Conservation (phyloP, 192 early-diverging fungal species). For the Coemansia sp. region DNA sequence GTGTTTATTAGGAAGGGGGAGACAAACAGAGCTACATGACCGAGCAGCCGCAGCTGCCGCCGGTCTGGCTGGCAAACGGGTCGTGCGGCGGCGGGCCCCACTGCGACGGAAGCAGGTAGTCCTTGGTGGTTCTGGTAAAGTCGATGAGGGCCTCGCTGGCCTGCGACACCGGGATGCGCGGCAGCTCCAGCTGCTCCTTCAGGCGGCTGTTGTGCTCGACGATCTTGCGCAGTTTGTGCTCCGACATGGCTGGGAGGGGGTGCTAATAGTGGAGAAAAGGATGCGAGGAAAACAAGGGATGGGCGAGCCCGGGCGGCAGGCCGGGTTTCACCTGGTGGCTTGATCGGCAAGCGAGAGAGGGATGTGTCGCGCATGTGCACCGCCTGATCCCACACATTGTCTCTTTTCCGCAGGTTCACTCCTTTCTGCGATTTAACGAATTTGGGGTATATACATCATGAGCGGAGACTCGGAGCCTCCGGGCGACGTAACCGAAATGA, state of each 20-base stretch:
- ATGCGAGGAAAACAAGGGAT: neutral
- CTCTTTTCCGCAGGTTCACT: too few relatives aligned
- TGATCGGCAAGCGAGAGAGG: too few relatives aligned
- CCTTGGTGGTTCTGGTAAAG: constrained; percentile 57
- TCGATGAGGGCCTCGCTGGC: constrained; percentile 60
- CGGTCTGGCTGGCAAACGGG: constrained; percentile 58
- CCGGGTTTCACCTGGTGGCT: too few relatives aligned
- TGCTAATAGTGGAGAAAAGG: neutral
- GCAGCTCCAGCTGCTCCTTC: constrained; percentile 73
- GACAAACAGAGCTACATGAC: constrained; percentile 40
- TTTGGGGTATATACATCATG: neutral
- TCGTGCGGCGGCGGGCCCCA: constrained; percentile 61
- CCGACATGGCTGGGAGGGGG: constrained; percentile 26
- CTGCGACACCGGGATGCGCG: constrained; percentile 70
- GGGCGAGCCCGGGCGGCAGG: too few relatives aligned
- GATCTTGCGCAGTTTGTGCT: constrained; percentile 67
- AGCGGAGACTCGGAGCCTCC: neutral
- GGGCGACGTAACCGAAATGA: constrained; percentile 1
- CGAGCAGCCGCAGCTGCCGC: constrained; percentile 50
- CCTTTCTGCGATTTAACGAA: too few relatives aligned
- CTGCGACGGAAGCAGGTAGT: constrained; percentile 57
- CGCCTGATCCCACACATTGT: too few relatives aligned
- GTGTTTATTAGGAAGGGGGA: neutral
- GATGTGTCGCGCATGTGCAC: too few relatives aligned
- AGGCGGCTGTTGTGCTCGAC: constrained; percentile 70